Evolutionary conservation across 1,139 yeast genomes (phyloP), one percentile per base, ranked within the genome.

Genomic region (Arxiozyma heterogenica): DNA sequence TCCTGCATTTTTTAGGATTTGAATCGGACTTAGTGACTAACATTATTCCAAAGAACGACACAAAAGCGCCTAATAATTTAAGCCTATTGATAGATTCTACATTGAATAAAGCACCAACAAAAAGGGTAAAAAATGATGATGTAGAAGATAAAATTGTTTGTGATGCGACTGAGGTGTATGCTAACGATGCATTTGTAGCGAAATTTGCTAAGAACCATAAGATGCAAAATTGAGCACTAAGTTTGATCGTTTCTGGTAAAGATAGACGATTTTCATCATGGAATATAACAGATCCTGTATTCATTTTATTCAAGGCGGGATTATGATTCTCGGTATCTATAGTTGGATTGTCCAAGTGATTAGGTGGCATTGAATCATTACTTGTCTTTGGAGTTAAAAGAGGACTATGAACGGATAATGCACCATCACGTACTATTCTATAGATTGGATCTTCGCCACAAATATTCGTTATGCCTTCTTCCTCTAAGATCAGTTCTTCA

Each of bases 101-200:
- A 38, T 82, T 74, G 57, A 82, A 84, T 23, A 86, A 58, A 54
- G 83, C 81, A 0, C 98, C 98, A n/a, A 91, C 76, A 3, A 90
- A 63, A 47, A 93, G 76, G 0, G 98, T 93, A 78, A 93, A 93
- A 67, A 93, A 90, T 17, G 96, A 86, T 8, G 95, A 86, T 0
- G 98, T 90, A 45, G 96, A 86, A 9, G 96, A 85, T 47, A 93
- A 72, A 42, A 93, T 91, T 4, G 98, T 93, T 64, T 94, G 97
- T 21, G 93, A 85, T 11, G 95, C 95, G 38, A 91, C 98, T 15
- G 93, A 84, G 0, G 98, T 93, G 70, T 85, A 91, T 39, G 87
- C 79, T 52, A 91, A 76, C 20, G 95, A 84, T 0, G 96, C 88
- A 69, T 93, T 93, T 41, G 94, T 90, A 54, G 87, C 85, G 59